Conservation (phyloP, 2,329 filamentous ascomycete genomes). For the Apiospora pterosperma region DNA sequence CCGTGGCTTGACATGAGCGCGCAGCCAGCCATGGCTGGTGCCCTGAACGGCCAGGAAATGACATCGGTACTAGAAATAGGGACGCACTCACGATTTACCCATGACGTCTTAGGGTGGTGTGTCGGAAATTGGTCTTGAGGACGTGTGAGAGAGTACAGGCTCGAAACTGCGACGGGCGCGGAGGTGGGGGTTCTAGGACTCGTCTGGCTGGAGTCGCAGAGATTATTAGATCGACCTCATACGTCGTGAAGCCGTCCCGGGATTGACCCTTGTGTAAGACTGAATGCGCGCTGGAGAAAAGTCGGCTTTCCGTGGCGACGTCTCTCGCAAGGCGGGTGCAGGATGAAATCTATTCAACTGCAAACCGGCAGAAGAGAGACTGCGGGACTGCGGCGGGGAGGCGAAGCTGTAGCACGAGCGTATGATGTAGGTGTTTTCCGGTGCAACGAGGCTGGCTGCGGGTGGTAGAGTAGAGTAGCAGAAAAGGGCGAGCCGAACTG, state of each 20-base stretch:
- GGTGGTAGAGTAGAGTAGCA: neutral
- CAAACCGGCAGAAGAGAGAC: neutral
- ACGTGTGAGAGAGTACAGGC: neutral
- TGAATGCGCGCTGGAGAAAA: neutral
- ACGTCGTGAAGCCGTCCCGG: neutral
- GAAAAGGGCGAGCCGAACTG: neutral
- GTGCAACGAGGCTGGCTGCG: neutral
- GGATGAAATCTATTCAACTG: neutral
- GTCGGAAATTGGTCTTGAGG: neutral
- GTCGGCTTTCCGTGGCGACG: neutral
- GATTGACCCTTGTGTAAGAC: neutral
- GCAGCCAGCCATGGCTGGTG: constrained; percentile 3
- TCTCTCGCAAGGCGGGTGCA: neutral
- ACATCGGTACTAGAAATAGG: constrained; percentile 3
- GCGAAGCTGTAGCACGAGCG: neutral
- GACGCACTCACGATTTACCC: constrained; percentile 27
- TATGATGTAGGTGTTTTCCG: neutral
- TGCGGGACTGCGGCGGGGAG: neutral
- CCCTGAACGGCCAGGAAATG: constrained; percentile 7
- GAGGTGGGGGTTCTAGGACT: neutral
- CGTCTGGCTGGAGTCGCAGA: neutral
- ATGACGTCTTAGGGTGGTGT: constrained; percentile 11
- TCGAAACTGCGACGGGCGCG: neutral
- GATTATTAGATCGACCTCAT: neutral
- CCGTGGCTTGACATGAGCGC: neutral